Evolutionary conservation across 768 basidiomycete genomes (phyloP), one percentile per base, ranked within the genome.

Genomic region (Suillus spraguei): DNA sequence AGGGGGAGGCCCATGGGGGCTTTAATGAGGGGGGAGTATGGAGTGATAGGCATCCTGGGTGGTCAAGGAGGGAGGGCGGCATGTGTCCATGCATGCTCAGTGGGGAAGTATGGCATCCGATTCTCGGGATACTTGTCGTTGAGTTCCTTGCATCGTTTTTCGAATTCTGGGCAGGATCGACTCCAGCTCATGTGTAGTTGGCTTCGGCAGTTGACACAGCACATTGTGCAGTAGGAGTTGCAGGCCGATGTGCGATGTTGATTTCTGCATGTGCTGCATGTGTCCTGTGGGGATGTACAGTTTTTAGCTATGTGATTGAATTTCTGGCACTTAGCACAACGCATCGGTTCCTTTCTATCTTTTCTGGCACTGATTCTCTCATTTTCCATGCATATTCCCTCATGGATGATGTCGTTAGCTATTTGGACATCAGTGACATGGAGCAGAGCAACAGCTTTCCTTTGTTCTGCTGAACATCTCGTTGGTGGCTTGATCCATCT

Each of bases 141-240:
- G 3, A 44, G 20, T 0, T 44, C 42, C 9, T 10, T 44, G 17
- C 42, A n/a, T 0, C 20, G 2, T n/a, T 4, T 44, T 0, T 0
- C 8, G 1, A 44, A 44, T 44, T 44, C 42, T 2, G 42, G 42
- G 0, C 42, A 44, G 0, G 8, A 3, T 1, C 42, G 8, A 1
- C 10, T 44, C 42, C 42, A 44, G 9, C 42, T 44, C 1, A 4
- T 44, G 2, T 44, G 42, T 10, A 20, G 20, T 2, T 44, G 42
- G 10, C 42, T 44, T 0, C 42, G 4, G 9, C 42, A 44, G 9
- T 44, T 44, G 7, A 44, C 42, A 4, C 42, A 44, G 0, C 20
- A 3, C 0, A 9, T 44, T 0, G 9, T 44, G 0, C 20, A 3
- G 20, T 4, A 44, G 1, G 42, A 20, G 42, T 4, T 4, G 17